These are phyloP conservation scores for Aleurites moluccanus DNA, from an alignment of 441 rosid genomes.

Conservation along the genomic window DNA sequence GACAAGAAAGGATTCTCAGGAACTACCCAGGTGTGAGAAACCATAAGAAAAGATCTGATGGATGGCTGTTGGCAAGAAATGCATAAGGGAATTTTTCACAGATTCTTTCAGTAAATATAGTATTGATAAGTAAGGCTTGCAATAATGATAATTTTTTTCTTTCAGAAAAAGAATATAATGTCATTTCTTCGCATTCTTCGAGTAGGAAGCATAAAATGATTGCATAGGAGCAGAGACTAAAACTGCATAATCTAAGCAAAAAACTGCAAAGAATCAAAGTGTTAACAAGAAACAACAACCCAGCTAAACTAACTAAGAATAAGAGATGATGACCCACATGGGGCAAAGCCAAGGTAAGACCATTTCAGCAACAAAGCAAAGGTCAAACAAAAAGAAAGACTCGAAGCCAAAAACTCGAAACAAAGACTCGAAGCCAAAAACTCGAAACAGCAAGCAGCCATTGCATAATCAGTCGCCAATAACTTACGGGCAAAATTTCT, in stretches of 20 bases:
- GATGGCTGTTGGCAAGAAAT: not conserved
- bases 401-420: not conserved
- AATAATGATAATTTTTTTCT: not conserved
- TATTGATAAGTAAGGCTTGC: not conserved
- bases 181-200: not conserved
- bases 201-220: not conserved
- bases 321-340: not conserved
- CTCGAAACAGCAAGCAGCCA: not conserved
- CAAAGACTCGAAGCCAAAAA: not conserved
- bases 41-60: not conserved
- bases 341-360: not conserved
- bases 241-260: not conserved
- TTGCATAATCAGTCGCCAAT: not conserved
- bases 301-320: not conserved
- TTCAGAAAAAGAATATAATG: not conserved
- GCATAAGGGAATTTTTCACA: not conserved
- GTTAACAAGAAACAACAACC: not conserved
- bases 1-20: not conserved
- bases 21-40: not conserved
- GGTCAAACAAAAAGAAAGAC: not conserved
- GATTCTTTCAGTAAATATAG: not conserved
- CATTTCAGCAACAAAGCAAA: not conserved
- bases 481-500: conserved; percentile 63
- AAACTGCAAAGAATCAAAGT: not conserved
- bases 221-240: not conserved